These are phyloP conservation scores for Ophiostoma piceae DNA, from an alignment of 2,329 filamentous ascomycete genomes.

Conservation along the genomic window DNA sequence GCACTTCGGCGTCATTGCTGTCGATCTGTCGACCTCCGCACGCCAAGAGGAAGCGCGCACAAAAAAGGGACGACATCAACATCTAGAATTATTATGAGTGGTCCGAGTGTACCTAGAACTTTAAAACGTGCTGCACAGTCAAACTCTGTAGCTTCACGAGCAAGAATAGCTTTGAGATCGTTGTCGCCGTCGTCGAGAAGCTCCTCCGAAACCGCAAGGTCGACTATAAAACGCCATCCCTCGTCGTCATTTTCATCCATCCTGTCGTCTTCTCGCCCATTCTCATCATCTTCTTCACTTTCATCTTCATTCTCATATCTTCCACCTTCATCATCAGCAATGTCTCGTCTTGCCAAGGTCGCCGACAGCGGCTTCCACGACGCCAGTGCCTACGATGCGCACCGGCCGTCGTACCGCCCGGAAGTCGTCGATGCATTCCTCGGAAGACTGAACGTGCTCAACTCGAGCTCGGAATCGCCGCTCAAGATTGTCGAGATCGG, in stretches of 20 bases:
- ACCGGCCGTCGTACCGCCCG: conserved; percentile 62
- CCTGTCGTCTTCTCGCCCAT: not conserved
- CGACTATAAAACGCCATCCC: not conserved
- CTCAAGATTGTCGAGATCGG: conserved; percentile 32
- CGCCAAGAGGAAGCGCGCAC: not conserved
- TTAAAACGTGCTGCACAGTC: not conserved
- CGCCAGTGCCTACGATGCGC: conserved; percentile 58
- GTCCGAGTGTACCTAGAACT: not conserved
- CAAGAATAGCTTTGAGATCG: not conserved
- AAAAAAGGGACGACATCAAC: not conserved
- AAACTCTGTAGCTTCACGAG: not conserved
- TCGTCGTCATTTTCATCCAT: not conserved
- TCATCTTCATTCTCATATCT: conserved; percentile 7
- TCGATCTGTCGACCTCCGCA: not conserved
- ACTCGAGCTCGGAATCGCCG: conserved; percentile 35
- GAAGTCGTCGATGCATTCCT: conserved; percentile 57
- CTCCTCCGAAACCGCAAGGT: not conserved
- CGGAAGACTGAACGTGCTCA: conserved; percentile 44
- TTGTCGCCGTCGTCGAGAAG: not conserved
- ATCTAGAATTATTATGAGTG: not conserved
- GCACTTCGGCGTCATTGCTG: not conserved
- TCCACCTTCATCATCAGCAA: not conserved
- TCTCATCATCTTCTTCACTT: not conserved
- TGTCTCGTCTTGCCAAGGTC: conserved; percentile 27
- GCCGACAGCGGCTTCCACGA: conserved; percentile 58